Evolutionary conservation across 352 stramenopile genomes (phyloP).

Genomic region (Globisporangium nodosum): DNA sequence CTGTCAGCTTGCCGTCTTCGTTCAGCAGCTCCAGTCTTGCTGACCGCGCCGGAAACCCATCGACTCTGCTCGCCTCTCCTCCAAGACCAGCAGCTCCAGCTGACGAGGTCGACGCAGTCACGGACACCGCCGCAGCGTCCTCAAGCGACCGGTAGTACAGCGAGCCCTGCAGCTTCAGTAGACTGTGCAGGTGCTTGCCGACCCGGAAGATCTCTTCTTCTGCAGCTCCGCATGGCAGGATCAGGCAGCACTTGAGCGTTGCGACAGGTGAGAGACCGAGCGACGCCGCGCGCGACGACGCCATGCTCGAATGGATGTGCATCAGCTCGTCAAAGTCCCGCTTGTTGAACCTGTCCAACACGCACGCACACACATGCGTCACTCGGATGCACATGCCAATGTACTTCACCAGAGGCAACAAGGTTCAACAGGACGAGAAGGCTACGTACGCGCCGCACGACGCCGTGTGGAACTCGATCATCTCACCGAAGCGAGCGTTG

Average conservation of each 20-base stretch:
- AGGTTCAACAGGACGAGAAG: neutral
- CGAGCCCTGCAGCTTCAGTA: slow-evolving; percentile 58
- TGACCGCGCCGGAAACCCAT: neutral
- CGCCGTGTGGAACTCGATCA: slow-evolving; percentile 61
- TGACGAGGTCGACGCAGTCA: slow-evolving; percentile 3
- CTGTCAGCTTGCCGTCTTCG: slow-evolving; percentile 52
- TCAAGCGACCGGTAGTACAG: slow-evolving; percentile 58
- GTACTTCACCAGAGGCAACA: no score
- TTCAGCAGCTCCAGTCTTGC: slow-evolving; percentile 24
- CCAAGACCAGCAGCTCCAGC: slow-evolving; percentile 1
- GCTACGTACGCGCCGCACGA: slow-evolving; percentile 38
- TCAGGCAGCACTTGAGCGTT: slow-evolving; percentile 62
- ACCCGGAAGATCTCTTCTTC: slow-evolving; percentile 74
- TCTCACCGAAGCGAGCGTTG: slow-evolving; percentile 49
- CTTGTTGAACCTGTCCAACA: slow-evolving; percentile 33
- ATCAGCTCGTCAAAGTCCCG: slow-evolving; percentile 77
- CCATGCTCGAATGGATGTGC: slow-evolving; percentile 52
- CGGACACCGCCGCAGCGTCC: neutral
- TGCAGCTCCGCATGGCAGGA: slow-evolving; percentile 45
- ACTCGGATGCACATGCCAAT: neutral
- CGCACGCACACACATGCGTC: neutral
- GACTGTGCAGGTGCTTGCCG: slow-evolving; percentile 57
- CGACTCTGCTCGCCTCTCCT: neutral
- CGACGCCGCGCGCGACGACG: slow-evolving; percentile 26
- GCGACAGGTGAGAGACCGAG: slow-evolving; percentile 29